These are phyloP conservation scores for Russula brevipes DNA, from an alignment of 768 basidiomycete genomes.

Conservation along the genomic window DNA sequence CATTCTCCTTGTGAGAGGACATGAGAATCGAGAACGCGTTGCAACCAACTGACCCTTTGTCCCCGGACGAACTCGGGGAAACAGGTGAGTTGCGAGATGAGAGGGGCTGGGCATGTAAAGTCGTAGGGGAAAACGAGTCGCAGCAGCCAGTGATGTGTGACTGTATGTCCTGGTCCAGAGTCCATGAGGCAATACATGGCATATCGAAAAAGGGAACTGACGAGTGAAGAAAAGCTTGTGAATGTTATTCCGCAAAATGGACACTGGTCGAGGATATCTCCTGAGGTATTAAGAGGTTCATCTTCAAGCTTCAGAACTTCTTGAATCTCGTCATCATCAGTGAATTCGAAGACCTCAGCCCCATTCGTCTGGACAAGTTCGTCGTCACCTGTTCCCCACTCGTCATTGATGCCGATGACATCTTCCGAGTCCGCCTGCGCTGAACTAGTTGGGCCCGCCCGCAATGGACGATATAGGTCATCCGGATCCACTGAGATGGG, in stretches of 20 bases:
- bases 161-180: slow-evolving; percentile 40
- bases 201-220: slow-evolving; percentile 25
- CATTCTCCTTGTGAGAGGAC: slow-evolving; percentile 76
- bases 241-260: slow-evolving; percentile 32
- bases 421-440: not conserved
- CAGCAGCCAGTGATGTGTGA: slow-evolving; percentile 57
- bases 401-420: slow-evolving; percentile 35
- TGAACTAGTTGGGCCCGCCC: not conserved
- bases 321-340: slow-evolving; percentile 30
- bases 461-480: not conserved
- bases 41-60: slow-evolving; percentile 22
- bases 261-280: slow-evolving; percentile 26
- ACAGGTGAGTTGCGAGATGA: slow-evolving; percentile 24
- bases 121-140: slow-evolving; percentile 31
- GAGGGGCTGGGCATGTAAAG: not conserved
- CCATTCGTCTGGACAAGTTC: slow-evolving; percentile 40
- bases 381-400: slow-evolving; percentile 74
- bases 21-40: slow-evolving; percentile 81
- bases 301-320: slow-evolving; percentile 29
- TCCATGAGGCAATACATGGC: slow-evolving; percentile 10
- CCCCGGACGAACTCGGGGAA: slow-evolving; percentile 16
- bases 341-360: slow-evolving; percentile 29
- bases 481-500: not conserved
- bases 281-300: not conserved
- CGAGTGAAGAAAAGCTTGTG: slow-evolving; percentile 29